These are phyloP conservation scores for Alternaria ventricosa DNA, from an alignment of 2,329 filamentous ascomycete genomes.

Conservation along the genomic window DNA sequence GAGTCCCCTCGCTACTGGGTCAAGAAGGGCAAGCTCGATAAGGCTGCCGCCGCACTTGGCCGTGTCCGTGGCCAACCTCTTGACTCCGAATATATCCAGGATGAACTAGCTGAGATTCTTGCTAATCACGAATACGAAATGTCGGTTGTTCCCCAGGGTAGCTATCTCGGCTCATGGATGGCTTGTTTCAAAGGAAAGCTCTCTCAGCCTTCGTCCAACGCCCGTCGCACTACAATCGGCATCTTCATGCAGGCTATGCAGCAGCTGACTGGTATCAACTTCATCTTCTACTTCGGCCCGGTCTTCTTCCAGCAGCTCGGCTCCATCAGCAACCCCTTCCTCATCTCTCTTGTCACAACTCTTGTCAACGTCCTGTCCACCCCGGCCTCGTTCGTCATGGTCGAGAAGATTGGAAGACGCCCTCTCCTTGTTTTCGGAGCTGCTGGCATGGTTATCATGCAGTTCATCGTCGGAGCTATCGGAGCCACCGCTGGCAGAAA, in stretches of 20 bases:
- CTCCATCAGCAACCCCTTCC: constrained; percentile 74
- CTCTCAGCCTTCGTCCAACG: constrained; percentile 58
- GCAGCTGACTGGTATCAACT: constrained; percentile 83
- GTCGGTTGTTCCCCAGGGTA: constrained; percentile 54
- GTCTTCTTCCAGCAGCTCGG: constrained; percentile 82
- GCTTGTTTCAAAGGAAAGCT: constrained; percentile 65
- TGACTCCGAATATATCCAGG: constrained; percentile 78
- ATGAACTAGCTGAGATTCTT: constrained; percentile 84
- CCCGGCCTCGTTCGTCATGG: constrained; percentile 82
- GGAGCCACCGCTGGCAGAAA: constrained; percentile 50
- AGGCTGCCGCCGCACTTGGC: constrained; percentile 69
- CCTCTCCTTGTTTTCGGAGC: constrained; percentile 80
- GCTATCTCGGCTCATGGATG: constrained; percentile 64
- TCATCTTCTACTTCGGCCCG: constrained; percentile 67
- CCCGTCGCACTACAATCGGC: constrained; percentile 56
- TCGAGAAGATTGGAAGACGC: constrained; percentile 83
- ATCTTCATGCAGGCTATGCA: constrained; percentile 60
- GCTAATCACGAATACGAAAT: constrained; percentile 92
- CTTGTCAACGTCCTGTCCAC: constrained; percentile 88
- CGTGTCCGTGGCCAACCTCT: constrained; percentile 76
- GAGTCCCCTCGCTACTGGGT: constrained; percentile 89
- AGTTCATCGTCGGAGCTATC: constrained; percentile 82
- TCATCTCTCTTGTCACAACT: constrained; percentile 85
- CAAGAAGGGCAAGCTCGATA: constrained; percentile 73
- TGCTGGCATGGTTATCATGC: constrained; percentile 80